phyloP scores from a whole-genome alignment of 106 monocot genomes.

The Cymbidium sinense region DNA sequence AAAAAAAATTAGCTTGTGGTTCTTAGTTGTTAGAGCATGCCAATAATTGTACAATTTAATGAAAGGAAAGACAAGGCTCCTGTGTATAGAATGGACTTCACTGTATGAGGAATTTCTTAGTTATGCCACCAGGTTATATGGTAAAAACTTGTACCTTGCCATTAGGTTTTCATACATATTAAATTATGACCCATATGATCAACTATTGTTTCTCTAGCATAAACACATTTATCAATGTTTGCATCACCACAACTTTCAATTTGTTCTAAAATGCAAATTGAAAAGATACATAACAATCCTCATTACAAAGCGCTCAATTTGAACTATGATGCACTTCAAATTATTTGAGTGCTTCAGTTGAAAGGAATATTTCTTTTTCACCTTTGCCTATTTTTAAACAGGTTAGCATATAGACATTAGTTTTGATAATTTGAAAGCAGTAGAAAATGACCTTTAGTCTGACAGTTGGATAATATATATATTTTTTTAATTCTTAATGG shows the following conservation, averaged over 20 bases:
- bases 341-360: not conserved
- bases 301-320: not conserved
- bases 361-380: not conserved
- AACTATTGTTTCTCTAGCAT: not conserved
- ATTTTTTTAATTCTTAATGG: not conserved
- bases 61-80: too few species aligned
- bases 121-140: not conserved
- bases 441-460: not conserved
- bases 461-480: not conserved
- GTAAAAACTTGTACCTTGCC: not conserved
- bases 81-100: not conserved
- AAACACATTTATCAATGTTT: not conserved
- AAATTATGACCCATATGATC: not conserved
- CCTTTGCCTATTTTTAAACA: not conserved
- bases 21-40: too few species aligned
- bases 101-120: not conserved
- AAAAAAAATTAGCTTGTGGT: too few species aligned
- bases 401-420: not conserved
- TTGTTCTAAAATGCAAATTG: not conserved
- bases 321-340: not conserved
- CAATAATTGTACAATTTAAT: too few species aligned
- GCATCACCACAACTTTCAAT: not conserved
- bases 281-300: not conserved
- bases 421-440: not conserved
- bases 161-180: not conserved